Conservation (phyloP, 1,284 basidiomycete genomes). For the Earliella scabrosa region DNA sequence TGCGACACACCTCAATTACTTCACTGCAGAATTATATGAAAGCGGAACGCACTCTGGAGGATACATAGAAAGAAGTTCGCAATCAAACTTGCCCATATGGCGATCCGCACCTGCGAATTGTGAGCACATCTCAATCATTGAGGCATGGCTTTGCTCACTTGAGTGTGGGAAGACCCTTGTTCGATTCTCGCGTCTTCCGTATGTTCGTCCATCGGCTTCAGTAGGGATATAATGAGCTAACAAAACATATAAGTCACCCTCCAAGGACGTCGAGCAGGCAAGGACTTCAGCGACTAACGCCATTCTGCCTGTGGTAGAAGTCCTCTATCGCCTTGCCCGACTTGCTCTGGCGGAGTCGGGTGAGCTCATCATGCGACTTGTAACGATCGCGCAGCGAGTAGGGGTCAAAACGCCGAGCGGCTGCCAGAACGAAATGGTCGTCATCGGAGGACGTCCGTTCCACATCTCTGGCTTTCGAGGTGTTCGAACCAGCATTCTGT, state of each 20-base stretch:
- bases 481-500: constrained; percentile 4
- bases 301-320: constrained; percentile 10
- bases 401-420: constrained; percentile 2
- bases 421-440: not conserved
- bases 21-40: too few relatives aligned
- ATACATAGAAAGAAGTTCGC: constrained; percentile 76
- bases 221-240: constrained; percentile 79
- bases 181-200: constrained; percentile 73
- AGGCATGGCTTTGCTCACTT: constrained; percentile 47
- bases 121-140: not conserved
- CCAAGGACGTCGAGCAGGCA: not conserved
- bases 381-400: constrained; percentile 5
- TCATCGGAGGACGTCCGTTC: not conserved
- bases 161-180: constrained; percentile 64
- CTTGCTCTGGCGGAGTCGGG: not conserved
- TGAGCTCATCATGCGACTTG: constrained; percentile 6
- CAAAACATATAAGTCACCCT: not conserved
- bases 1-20: constrained; percentile 33
- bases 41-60: constrained; percentile 58
- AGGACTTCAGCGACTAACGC: constrained; percentile 1
- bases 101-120: constrained; percentile 77
- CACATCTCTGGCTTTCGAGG: not conserved
- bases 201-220: constrained; percentile 90
- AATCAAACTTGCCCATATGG: constrained; percentile 83
- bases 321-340: not conserved